These are phyloP conservation scores for Komagataella pseudopastoris DNA, from an alignment of 805 yeast genomes.

Conservation along the genomic window DNA sequence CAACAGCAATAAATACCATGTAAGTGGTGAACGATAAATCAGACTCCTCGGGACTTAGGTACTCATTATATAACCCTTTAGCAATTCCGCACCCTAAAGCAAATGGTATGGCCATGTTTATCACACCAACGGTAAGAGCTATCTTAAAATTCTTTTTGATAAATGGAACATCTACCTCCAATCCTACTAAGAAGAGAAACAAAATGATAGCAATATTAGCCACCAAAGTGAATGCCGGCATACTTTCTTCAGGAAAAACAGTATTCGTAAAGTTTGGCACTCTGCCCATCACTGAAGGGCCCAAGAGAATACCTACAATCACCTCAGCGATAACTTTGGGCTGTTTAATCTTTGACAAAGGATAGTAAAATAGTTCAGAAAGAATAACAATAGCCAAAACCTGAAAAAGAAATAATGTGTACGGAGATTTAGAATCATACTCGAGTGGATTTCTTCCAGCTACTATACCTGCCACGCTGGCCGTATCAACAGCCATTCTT, in stretches of 20 bases:
- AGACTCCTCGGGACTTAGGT: slow-evolving; percentile 20
- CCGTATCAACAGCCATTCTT: slow-evolving; percentile 21
- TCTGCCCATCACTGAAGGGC: slow-evolving; percentile 65
- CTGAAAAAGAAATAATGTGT: slow-evolving; percentile 61
- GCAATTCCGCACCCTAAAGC: slow-evolving; percentile 68
- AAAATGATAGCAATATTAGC: slow-evolving; percentile 68
- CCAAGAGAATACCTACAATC: slow-evolving; percentile 59
- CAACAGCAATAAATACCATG: slow-evolving; percentile 73
- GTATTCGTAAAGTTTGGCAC: slow-evolving; percentile 52
- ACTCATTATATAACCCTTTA: slow-evolving; percentile 49
- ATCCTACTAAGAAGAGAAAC: slow-evolving; percentile 63
- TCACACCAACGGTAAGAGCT: slow-evolving; percentile 56
- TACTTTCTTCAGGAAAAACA: slow-evolving; percentile 52
- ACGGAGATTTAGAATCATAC: slow-evolving; percentile 43
- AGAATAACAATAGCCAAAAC: slow-evolving; percentile 43
- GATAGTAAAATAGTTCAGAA: slow-evolving; percentile 48
- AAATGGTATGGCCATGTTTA: slow-evolving; percentile 68
- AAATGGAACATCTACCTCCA: slow-evolving; percentile 63
- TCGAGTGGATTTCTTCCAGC: slow-evolving; percentile 62
- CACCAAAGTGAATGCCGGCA: slow-evolving; percentile 48
- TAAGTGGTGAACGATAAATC: slow-evolving; percentile 48
- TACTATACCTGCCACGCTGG: slow-evolving; percentile 49
- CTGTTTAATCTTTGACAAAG: slow-evolving; percentile 49
- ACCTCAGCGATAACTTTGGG: slow-evolving; percentile 80
- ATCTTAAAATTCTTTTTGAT: slow-evolving; percentile 44